These are phyloP conservation scores for Podila epigama DNA, from an alignment of 192 early-diverging fungal genomes.

Conservation along the genomic window DNA sequence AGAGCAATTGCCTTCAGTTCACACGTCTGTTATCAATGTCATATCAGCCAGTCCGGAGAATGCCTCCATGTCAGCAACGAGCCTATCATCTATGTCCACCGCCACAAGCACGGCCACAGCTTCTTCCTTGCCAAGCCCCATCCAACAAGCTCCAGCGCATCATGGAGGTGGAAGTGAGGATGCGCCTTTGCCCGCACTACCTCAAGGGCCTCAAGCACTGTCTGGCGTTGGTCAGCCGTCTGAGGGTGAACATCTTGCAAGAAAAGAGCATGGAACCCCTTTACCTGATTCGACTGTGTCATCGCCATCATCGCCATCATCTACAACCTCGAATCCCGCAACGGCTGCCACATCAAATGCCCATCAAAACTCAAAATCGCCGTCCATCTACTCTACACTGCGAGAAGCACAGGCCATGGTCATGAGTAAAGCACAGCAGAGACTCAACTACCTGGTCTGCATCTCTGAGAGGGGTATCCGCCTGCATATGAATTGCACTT, in stretches of 20 bases:
- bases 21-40: slow-evolving; percentile 39
- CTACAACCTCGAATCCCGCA: no score
- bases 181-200: neutral
- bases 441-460: slow-evolving; percentile 34
- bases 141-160: neutral
- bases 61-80: slow-evolving; percentile 13
- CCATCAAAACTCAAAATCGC: neutral
- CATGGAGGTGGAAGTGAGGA: neutral
- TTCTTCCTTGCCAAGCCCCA: neutral
- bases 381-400: slow-evolving; percentile 22
- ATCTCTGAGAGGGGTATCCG: slow-evolving; percentile 32
- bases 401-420: slow-evolving; percentile 33
- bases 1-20: slow-evolving; percentile 18
- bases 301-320: no score
- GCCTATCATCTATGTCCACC: slow-evolving; percentile 20
- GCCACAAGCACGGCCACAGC: slow-evolving; percentile 1
- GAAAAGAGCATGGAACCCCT: slow-evolving; percentile 2
- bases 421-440: slow-evolving; percentile 29
- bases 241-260: neutral
- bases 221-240: neutral
- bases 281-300: neutral
- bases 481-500: slow-evolving; percentile 48
- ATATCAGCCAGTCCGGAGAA: slow-evolving; percentile 15
- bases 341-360: neutral
- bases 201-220: neutral